A percentile compares a stretch with the other conserved stretches of the same genome.
Evolutionary conservation across 2,329 filamentous ascomycete species (phyloP).

Genomic region (Fusarium proliferatum): DNA sequence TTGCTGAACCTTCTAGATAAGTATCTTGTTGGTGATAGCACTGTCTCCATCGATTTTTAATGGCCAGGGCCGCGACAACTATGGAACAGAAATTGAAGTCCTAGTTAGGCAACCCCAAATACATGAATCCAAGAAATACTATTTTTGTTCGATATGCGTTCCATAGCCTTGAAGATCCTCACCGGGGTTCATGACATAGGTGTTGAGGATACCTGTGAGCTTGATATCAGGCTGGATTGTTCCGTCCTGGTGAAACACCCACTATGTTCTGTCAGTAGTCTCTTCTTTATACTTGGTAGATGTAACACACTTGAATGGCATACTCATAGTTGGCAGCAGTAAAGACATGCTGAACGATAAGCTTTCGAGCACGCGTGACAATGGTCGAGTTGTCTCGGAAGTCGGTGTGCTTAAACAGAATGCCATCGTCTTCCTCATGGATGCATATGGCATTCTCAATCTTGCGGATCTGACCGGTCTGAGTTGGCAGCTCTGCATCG

Average conservation of each 20-base stretch:
- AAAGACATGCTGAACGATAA: constrained; percentile 91
- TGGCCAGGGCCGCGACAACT: too few species aligned
- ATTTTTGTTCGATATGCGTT: background rate
- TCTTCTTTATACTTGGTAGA: rapidly evolving
- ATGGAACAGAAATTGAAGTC: background rate
- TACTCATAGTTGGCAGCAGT: constrained; percentile 98
- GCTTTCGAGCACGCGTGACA: constrained; percentile 85
- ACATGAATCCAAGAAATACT: background rate
- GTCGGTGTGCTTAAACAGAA: constrained; percentile 94
- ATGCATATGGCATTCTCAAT: constrained; percentile 97
- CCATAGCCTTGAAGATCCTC: background rate
- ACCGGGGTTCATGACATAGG: constrained; percentile 79
- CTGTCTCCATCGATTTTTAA: too few species aligned
- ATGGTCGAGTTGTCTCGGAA: constrained; percentile 91
- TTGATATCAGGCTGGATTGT: constrained; percentile 93
- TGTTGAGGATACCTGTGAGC: constrained; percentile 92
- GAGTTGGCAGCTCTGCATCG: constrained; percentile 85
- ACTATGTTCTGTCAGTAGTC: constrained; percentile 53
- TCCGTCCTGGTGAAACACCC: constrained; percentile 88
- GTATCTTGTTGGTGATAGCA: too few species aligned
- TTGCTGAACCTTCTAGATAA: constrained; percentile 7
- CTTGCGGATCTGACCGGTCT: constrained; percentile 75
- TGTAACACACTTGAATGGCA: constrained; percentile 43
- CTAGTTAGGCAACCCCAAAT: background rate
- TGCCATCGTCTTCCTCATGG: constrained; percentile 91